Conservation (phyloP, 2,329 filamentous ascomycete genomes). For the Fusarium falciforme region DNA sequence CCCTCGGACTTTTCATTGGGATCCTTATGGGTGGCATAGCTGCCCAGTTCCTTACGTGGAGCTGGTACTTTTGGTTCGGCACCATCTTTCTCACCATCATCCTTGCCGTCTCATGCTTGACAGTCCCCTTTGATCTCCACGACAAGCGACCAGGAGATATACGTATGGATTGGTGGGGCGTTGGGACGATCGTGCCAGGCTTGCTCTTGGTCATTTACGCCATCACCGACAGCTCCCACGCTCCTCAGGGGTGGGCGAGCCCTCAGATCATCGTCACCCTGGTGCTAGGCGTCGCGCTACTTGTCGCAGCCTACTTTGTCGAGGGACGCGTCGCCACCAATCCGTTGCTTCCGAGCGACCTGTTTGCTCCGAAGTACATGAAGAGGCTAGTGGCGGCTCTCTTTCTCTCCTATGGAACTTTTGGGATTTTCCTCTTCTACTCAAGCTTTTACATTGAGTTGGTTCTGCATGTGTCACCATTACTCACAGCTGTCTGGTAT, state of each 20-base stretch:
- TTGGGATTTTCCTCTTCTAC: constrained; percentile 6
- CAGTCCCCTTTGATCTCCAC: not conserved
- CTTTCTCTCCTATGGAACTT: constrained; percentile 10
- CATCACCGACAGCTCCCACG: constrained; percentile 1
- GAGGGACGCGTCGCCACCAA: not conserved
- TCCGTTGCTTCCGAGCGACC: not conserved
- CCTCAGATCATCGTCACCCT: not conserved
- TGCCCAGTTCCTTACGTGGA: not conserved
- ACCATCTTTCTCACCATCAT: not conserved
- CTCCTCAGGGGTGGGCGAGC: constrained; percentile 7
- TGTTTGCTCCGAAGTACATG: constrained; percentile 8
- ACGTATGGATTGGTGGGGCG: constrained; percentile 5
- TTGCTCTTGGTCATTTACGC: constrained; percentile 5
- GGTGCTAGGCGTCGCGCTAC: not conserved
- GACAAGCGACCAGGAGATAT: not conserved
- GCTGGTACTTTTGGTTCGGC: constrained; percentile 16
- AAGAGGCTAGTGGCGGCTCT: not conserved
- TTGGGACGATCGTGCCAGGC: constrained; percentile 1
- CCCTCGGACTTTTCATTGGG: constrained; percentile 69
- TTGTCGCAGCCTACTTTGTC: not conserved
- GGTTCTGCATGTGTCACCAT: not conserved
- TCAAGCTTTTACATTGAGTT: constrained; percentile 4
- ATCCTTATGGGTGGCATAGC: constrained; percentile 42
- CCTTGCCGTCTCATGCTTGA: not conserved
- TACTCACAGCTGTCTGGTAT: constrained; percentile 5